A percentile compares a stretch with the other conserved stretches of the same genome.
phyloP scores from a whole-genome alignment of 108 stramenopile species.

The Nitzschia sp. region DNA sequence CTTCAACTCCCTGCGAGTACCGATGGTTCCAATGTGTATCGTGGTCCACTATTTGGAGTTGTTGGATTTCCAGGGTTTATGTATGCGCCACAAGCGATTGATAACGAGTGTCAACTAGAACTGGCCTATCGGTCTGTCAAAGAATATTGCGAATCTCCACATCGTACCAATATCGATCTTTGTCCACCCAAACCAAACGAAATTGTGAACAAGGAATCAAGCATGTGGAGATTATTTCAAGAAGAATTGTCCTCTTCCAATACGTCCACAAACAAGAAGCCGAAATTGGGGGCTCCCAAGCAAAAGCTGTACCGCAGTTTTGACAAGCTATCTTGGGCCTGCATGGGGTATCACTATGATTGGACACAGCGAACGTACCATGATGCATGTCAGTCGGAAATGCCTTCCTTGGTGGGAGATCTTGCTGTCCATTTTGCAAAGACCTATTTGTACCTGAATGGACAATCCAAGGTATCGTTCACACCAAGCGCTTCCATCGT shows the following conservation, averaged over 20 bases:
- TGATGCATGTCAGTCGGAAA: conserved; percentile 36
- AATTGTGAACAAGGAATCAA: conserved; percentile 12
- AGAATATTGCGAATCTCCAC: conserved; percentile 54
- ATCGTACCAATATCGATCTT: conserved; percentile 59
- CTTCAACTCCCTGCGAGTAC: not conserved
- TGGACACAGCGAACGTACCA: conserved; percentile 58
- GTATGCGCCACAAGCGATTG: conserved; percentile 56
- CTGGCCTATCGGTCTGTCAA: conserved; percentile 44
- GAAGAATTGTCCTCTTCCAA: conserved; percentile 4
- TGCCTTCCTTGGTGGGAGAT: conserved; percentile 39
- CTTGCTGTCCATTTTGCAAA: conserved; percentile 40
- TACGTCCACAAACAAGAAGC: conserved; percentile 3
- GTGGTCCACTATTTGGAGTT: conserved; percentile 39
- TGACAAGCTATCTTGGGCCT: conserved; percentile 64
- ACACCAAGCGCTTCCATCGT: conserved; percentile 60
- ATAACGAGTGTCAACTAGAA: conserved; percentile 24
- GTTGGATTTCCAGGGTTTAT: conserved; percentile 47
- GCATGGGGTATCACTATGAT: conserved; percentile 71
- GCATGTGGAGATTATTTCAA: conserved; percentile 52
- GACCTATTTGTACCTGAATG: conserved; percentile 13
- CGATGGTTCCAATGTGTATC: conserved; percentile 11
- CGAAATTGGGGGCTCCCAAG: not conserved
- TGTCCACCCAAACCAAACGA: conserved; percentile 42
- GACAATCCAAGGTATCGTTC: conserved; percentile 17
- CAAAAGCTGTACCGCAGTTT: conserved; percentile 24